Evolutionary conservation across 2,329 filamentous ascomycete species (phyloP).

Genomic region (Xylariales sp.): DNA sequence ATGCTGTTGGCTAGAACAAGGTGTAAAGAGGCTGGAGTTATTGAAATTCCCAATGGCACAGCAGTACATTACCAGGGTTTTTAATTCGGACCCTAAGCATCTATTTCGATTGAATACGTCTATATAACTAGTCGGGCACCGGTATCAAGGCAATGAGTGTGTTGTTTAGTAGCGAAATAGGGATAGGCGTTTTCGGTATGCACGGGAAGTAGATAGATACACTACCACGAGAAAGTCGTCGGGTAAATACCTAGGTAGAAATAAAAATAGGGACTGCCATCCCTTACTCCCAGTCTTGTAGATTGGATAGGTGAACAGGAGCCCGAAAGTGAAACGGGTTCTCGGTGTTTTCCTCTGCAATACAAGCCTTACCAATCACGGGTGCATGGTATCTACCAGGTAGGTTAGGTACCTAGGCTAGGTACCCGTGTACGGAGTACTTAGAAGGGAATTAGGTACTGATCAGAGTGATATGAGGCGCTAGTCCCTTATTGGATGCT

Average conservation of each 20-base stretch:
- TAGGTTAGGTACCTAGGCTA: too few species aligned
- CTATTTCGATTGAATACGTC: too few species aligned
- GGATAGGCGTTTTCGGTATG: constrained; percentile 19
- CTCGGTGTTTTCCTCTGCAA: too few species aligned
- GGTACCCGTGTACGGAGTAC: too few species aligned
- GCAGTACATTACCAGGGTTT: background rate
- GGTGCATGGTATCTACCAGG: too few species aligned
- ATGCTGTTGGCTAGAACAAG: constrained; percentile 69
- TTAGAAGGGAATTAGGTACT: too few species aligned
- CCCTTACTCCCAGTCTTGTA: background rate
- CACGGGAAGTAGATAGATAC: background rate
- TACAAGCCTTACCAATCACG: too few species aligned
- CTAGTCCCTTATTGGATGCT: background rate
- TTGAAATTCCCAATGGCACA: too few species aligned
- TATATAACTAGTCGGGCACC: too few species aligned
- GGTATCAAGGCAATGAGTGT: constrained; percentile 15
- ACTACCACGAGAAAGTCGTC: background rate
- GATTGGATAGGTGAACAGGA: too few species aligned
- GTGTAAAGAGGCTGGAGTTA: background rate
- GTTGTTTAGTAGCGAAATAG: background rate
- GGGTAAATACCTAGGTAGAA: background rate
- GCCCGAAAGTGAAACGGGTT: too few species aligned
- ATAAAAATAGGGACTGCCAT: background rate
- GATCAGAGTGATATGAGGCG: too few species aligned
- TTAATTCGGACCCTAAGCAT: background rate